Evolutionary conservation across 176 grass and related monocot species (phyloP), one percentile per base, ranked within the genome.

Genomic region (Eleusine coracana): DNA sequence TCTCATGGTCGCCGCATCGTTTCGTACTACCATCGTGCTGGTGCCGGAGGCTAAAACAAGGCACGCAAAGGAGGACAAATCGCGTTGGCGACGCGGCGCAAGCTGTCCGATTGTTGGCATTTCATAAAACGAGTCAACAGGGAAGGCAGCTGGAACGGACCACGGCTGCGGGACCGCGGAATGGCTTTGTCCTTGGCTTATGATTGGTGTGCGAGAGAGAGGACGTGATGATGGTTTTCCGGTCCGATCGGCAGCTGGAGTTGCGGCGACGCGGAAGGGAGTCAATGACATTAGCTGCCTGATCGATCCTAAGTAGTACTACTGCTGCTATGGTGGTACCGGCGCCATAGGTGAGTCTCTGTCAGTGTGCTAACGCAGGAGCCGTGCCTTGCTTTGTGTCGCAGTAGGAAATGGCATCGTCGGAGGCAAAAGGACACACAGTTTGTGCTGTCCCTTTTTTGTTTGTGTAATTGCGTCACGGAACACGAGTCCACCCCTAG

Each of bases 21-120:
- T 5, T 16, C 14, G 34, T 37, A 34, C 31, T 34, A 18, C n/a
- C 17, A 5, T 20, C 10, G 71, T 21, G 37, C 36, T 38, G 20
- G 62, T 63, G 66, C 27, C 54, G 66, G 70, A 75, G 78, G 60
- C 59, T 44, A 18, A 42, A 18, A 42, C 69, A 25, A 2, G 18
- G 27, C 78, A 76, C 85, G 71, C 71, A 70, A 82, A 61, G 78
- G 60, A 61, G 78, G 60, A 59, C 36, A 0, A 5, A 28, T 63
- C 48, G 45, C 37, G 2, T 55, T 7, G 59, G 70, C 69, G 6
- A 59, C 64, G 36, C 42, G 56, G 79, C 56, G 31, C 31, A 21
- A 56, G 72, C 82, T 77, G 82, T 59, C 64, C 7, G 0, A 3
- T 39, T 45, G 20, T 77, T 31, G n/a, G 36, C 7, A 14, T 28